Percentiles rank a stretch among this genome's conserved stretches.
phyloP scores from a whole-genome alignment of 225 moss, liverwort and hornwort genomes.

The Straminergon stramineum region DNA sequence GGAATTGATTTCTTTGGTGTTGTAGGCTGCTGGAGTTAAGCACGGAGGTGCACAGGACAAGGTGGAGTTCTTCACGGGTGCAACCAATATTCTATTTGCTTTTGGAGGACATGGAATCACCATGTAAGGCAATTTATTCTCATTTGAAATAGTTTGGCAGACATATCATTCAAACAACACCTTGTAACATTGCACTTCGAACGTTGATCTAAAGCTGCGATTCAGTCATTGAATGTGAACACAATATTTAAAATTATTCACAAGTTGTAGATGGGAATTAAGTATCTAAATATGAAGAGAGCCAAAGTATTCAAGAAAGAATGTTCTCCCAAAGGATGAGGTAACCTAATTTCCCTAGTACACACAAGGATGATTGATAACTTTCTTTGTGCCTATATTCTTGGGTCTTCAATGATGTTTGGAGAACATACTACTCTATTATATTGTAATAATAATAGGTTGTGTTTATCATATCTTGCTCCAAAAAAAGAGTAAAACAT shows the following conservation, averaged over 20 bases:
- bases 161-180: background rate
- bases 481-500: background rate
- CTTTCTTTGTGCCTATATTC: background rate
- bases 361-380: background rate
- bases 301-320: background rate
- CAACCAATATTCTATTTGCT: constrained; percentile 62
- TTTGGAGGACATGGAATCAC: constrained; percentile 61
- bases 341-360: background rate
- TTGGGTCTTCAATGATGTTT: background rate
- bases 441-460: too few relatives aligned
- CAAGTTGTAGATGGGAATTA: background rate
- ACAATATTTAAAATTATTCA: too few relatives aligned
- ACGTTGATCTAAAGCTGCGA: background rate
- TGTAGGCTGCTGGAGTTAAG: constrained; percentile 29
- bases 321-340: background rate
- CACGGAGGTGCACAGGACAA: constrained; percentile 28
- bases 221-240: background rate
- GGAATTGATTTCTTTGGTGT: background rate
- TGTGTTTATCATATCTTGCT: background rate
- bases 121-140: constrained; percentile 21
- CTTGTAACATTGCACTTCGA: background rate
- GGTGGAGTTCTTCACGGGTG: constrained; percentile 60
- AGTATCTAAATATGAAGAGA: background rate
- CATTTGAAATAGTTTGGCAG: background rate
- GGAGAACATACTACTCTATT: background rate